Conservation (phyloP, 176 grass and related monocot genomes). For the Musa beccarii region DNA sequence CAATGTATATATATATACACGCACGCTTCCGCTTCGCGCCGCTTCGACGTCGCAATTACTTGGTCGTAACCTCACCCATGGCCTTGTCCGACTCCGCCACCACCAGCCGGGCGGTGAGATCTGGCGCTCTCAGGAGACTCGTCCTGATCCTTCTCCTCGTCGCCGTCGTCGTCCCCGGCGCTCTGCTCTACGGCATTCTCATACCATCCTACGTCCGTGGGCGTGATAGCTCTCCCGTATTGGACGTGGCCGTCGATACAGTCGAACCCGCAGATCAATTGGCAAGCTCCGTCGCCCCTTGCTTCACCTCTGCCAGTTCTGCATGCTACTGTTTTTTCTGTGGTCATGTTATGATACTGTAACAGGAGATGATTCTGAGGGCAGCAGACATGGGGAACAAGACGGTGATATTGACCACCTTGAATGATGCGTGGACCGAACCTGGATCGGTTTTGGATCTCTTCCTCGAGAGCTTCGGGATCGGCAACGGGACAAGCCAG, state of each 20-base stretch:
- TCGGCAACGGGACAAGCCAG: slow-evolving; percentile 36
- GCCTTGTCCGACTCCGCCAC: neutral
- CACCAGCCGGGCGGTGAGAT: too few relatives aligned
- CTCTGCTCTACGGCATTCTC: neutral
- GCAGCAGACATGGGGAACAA: slow-evolving; percentile 55
- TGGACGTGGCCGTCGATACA: neutral
- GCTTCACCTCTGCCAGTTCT: too few relatives aligned
- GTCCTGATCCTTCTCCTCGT: neutral
- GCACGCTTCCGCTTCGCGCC: too few relatives aligned
- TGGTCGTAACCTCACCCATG: too few relatives aligned
- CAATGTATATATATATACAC: too few relatives aligned
- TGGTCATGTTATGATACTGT: neutral
- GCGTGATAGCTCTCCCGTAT: too few relatives aligned
- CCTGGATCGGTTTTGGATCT: slow-evolving; percentile 80
- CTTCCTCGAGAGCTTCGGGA: slow-evolving; percentile 85
- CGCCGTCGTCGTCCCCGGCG: neutral
- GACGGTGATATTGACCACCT: slow-evolving; percentile 65
- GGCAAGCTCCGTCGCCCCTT: too few relatives aligned
- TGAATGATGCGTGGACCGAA: slow-evolving; percentile 62
- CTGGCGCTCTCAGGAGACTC: neutral
- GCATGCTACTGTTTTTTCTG: too few relatives aligned
- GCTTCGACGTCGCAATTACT: too few relatives aligned
- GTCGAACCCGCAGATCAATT: too few relatives aligned
- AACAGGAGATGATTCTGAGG: slow-evolving; percentile 32
- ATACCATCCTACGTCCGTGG: neutral